These are phyloP conservation scores for Lactarius vividus DNA, from an alignment of 768 basidiomycete genomes.

Conservation along the genomic window DNA sequence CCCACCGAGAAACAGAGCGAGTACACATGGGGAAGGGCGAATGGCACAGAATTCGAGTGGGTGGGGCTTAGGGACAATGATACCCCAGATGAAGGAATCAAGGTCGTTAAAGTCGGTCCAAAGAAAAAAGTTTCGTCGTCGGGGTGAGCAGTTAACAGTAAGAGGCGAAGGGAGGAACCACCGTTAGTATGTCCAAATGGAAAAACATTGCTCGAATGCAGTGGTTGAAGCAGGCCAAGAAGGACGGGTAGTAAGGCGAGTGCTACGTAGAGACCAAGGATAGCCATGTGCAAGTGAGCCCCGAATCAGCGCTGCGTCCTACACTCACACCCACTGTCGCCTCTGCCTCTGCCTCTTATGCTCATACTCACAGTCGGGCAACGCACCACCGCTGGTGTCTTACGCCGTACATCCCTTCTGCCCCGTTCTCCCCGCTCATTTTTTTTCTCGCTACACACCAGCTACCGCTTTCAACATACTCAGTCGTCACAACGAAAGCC, in stretches of 20 bases:
- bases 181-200: not conserved
- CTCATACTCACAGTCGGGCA: constrained; percentile 4
- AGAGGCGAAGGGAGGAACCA: constrained; percentile 34
- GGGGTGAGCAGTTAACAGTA: constrained; percentile 88
- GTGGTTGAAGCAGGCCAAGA: constrained; percentile 10
- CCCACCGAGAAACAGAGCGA: constrained; percentile 78
- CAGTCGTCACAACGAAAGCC: constrained; percentile 19
- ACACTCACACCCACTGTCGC: not conserved
- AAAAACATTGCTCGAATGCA: not conserved
- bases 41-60: not conserved
- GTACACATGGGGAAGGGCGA: constrained; percentile 39
- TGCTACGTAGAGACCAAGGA: constrained; percentile 9
- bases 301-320: not conserved
- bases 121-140: constrained; percentile 97
- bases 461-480: constrained; percentile 18
- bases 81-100: constrained; percentile 33
- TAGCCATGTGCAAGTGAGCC: not conserved
- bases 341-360: not conserved
- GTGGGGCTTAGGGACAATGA: not conserved
- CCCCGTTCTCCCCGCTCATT: constrained; percentile 9
- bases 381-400: not conserved
- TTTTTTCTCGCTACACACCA: not conserved
- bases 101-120: constrained; percentile 70
- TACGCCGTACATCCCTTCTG: constrained; percentile 9
- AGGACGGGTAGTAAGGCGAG: constrained; percentile 11